These are phyloP conservation scores for Claviceps quebecensis DNA, from an alignment of 2,329 filamentous ascomycete genomes.

Conservation along the genomic window DNA sequence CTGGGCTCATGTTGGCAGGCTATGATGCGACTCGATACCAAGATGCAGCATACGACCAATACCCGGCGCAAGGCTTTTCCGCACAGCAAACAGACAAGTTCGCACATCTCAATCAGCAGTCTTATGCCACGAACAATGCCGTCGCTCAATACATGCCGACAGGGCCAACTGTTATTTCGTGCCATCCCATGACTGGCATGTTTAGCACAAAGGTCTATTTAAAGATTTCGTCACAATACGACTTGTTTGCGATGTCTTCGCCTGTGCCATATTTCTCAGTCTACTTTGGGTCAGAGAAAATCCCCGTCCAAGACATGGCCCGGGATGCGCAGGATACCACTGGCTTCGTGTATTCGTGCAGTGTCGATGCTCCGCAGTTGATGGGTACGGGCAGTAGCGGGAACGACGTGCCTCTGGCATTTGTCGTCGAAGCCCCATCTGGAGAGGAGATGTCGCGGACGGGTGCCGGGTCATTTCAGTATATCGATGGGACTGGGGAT, in stretches of 20 bases:
- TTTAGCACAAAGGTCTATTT: conserved; percentile 59
- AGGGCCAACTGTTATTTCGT: conserved; percentile 49
- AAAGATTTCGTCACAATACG: conserved; percentile 61
- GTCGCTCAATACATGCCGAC: conserved; percentile 54
- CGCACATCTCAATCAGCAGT: conserved; percentile 38
- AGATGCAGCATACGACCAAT: conserved; percentile 40
- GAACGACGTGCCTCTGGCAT: conserved; percentile 39
- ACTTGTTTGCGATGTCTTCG: conserved; percentile 46
- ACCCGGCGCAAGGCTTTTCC: conserved; percentile 32
- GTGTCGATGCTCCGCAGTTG: conserved; percentile 53
- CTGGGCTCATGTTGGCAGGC: conserved; percentile 24
- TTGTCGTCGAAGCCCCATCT: conserved; percentile 36
- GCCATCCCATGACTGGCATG: conserved; percentile 52
- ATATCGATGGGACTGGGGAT: conserved; percentile 36
- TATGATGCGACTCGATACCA: conserved; percentile 49
- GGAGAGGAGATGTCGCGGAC: conserved; percentile 39
- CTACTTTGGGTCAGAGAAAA: conserved; percentile 66
- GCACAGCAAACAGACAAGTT: conserved; percentile 36
- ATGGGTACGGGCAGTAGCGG: conserved; percentile 35
- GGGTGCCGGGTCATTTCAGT: conserved; percentile 32
- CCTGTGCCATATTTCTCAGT: conserved; percentile 46
- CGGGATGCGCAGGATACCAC: conserved; percentile 43
- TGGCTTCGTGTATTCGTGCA: conserved; percentile 58
- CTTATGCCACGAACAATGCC: conserved; percentile 46
- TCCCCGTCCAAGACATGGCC: conserved; percentile 43